Evolutionary conservation across 192 early-diverging fungal species (phyloP).

Genomic region (Podila minutissima): DNA sequence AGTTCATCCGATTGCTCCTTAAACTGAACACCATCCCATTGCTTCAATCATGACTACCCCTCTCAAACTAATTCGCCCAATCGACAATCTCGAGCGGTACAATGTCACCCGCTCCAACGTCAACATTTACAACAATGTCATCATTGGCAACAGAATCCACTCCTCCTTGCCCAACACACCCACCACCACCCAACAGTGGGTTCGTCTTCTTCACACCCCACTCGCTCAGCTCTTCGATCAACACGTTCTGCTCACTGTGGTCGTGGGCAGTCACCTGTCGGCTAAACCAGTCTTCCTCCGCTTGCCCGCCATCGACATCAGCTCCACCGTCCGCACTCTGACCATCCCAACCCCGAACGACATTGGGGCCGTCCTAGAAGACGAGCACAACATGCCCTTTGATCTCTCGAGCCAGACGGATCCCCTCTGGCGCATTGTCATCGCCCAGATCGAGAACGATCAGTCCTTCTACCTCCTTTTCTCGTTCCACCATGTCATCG

Average conservation of each 20-base stretch:
- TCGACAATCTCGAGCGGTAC: slow-evolving; percentile 45
- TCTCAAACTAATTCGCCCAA: slow-evolving; percentile 21
- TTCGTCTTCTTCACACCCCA: slow-evolving; percentile 10
- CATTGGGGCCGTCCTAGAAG: slow-evolving; percentile 11
- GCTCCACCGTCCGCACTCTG: slow-evolving; percentile 3
- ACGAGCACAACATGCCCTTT: slow-evolving; percentile 41
- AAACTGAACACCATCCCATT: background rate
- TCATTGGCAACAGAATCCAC: slow-evolving; percentile 13
- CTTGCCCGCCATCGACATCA: slow-evolving; percentile 7
- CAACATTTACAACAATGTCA: slow-evolving; percentile 46
- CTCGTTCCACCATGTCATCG: slow-evolving; percentile 46
- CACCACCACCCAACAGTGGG: slow-evolving; percentile 15
- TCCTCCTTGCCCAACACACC: background rate
- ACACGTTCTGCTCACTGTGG: slow-evolving; percentile 14
- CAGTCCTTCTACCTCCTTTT: slow-evolving; percentile 24
- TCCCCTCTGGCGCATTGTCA: slow-evolving; percentile 31
- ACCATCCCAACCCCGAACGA: background rate
- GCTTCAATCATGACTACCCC: slow-evolving; percentile 1
- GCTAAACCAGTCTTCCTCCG: slow-evolving; percentile 30
- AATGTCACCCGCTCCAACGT: slow-evolving; percentile 40
- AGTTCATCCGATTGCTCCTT: background rate
- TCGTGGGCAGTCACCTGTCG: slow-evolving; percentile 32
- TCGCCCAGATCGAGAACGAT: slow-evolving; percentile 3
- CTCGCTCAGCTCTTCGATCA: slow-evolving; percentile 4
- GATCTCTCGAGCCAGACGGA: slow-evolving; percentile 14